Percentiles rank a stretch among this genome's conserved stretches.
Evolutionary conservation across 176 grass and related monocot species (phyloP).

Genomic region (Phoenix dactylifera): DNA sequence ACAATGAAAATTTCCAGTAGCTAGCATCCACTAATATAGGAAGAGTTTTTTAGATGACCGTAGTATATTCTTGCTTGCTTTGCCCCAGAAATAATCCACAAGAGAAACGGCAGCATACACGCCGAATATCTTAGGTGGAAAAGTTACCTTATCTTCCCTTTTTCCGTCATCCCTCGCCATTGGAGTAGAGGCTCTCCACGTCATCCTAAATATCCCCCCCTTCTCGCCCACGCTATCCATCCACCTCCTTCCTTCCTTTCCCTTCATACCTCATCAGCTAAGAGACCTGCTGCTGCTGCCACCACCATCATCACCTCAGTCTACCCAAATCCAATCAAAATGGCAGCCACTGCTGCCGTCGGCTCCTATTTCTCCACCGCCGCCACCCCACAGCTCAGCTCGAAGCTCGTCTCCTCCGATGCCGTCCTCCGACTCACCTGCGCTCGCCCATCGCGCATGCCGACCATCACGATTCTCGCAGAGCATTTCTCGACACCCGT

Average conservation of each 20-base stretch:
- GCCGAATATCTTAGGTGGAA: neutral
- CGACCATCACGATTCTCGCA: neutral
- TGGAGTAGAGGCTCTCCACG: neutral
- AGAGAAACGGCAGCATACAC: no score
- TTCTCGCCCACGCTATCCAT: conserved; percentile 22
- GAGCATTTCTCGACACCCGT: neutral
- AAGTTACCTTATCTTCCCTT: neutral
- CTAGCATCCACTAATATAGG: no score
- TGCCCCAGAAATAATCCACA: no score
- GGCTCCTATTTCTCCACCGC: conserved; percentile 13
- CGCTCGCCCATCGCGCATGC: neutral
- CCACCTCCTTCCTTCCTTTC: neutral
- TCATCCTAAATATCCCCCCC: neutral
- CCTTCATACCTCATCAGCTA: conserved; percentile 4
- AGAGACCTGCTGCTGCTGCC: no score
- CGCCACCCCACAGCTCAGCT: conserved; percentile 1
- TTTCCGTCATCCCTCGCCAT: neutral
- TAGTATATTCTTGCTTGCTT: no score
- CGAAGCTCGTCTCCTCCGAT: neutral
- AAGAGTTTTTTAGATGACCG: no score
- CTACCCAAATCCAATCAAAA: conserved; percentile 9
- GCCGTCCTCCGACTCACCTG: conserved; percentile 1
- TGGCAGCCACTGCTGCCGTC: conserved; percentile 24
- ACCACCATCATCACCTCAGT: conserved; percentile 1
- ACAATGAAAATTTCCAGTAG: no score